Evolutionary conservation across 2,329 filamentous ascomycete genomes (phyloP).

Genomic region (Colletotrichum sp.): DNA sequence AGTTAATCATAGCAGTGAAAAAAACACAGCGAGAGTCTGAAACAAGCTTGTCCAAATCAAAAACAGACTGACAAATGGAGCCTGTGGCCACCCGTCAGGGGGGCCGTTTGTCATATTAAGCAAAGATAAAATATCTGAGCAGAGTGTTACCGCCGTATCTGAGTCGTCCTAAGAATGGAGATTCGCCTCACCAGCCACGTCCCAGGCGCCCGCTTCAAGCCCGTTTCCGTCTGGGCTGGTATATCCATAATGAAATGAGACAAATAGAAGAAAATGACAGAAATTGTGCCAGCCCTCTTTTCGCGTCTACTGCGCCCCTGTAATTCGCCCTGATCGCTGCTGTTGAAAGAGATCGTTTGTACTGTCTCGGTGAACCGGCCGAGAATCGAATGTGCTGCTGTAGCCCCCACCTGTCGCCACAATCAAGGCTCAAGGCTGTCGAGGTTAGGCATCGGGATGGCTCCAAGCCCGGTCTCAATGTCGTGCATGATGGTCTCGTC

Average conservation of each 20-base stretch:
- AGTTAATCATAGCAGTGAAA: neutral
- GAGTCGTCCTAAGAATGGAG: neutral
- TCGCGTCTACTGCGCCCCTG: neutral
- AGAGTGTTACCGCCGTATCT: neutral
- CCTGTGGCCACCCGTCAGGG: neutral
- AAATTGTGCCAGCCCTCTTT: neutral
- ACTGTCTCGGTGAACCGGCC: neutral
- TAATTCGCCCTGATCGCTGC: neutral
- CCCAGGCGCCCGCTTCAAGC: neutral
- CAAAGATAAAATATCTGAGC: neutral
- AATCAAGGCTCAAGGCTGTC: neutral
- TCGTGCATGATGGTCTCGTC: slow-evolving; percentile 65
- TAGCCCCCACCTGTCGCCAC: neutral
- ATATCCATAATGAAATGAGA: neutral
- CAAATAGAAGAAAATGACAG: neutral
- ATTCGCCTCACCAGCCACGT: neutral
- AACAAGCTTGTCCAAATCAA: neutral
- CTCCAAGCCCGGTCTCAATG: slow-evolving; percentile 43
- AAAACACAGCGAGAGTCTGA: neutral
- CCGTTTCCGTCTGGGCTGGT: neutral
- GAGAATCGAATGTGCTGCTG: neutral
- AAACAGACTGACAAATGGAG: neutral
- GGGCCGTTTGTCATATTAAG: neutral
- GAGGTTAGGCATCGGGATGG: neutral
- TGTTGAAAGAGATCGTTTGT: neutral